Conservation (phyloP, 331 rosid genomes). For the Malus hybrid region DNA sequence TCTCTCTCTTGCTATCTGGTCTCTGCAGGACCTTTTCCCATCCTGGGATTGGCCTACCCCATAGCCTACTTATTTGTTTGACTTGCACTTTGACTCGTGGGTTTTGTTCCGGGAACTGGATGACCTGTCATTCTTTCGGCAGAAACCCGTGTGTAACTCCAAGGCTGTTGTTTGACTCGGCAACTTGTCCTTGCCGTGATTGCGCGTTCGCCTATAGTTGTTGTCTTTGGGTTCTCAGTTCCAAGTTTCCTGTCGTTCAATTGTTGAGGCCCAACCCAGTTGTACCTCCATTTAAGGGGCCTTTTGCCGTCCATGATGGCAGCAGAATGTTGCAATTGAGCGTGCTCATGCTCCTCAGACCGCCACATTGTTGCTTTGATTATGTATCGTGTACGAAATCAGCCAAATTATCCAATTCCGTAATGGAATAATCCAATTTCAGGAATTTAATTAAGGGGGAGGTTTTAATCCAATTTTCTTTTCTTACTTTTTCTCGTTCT, state of each 20-base stretch:
- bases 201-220: neutral
- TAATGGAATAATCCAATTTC: no score
- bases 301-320: neutral
- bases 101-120: neutral
- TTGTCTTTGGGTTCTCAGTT: neutral
- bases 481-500: no score
- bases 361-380: neutral
- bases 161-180: neutral
- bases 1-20: neutral
- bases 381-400: neutral
- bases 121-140: neutral
- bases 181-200: neutral
- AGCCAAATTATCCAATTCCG: neutral
- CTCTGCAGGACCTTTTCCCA: neutral
- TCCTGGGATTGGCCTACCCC: neutral
- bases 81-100: constrained; percentile 1
- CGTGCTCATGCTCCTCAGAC: neutral
- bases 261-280: neutral
- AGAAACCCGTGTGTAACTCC: neutral
- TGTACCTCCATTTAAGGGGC: neutral
- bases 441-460: no score
- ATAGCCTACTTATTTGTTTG: neutral
- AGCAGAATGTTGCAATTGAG: neutral
- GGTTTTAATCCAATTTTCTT: no score
- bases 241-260: neutral